Percentiles rank a stretch among this genome's conserved stretches.
These are phyloP conservation scores for Neonectria coccinea DNA, from an alignment of 2,329 filamentous ascomycete species.

Conservation along the genomic window DNA sequence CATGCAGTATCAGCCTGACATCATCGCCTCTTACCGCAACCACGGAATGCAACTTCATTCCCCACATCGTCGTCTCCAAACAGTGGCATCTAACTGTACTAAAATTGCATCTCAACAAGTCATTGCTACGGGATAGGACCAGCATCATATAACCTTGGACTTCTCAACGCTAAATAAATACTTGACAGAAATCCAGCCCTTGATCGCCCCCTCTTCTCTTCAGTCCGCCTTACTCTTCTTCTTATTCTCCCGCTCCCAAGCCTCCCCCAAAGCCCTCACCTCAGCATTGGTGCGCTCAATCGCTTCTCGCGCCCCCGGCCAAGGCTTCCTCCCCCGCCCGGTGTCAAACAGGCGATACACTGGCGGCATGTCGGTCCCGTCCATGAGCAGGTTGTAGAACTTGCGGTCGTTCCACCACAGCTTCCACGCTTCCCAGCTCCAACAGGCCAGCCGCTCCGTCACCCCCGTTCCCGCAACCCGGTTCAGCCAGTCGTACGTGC, in stretches of 20 bases:
- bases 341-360: slow-evolving; percentile 57
- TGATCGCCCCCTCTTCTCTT: neutral
- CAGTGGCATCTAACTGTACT: neutral
- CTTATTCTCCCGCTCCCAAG: slow-evolving; percentile 39
- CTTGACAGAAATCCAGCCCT: no score
- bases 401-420: slow-evolving; percentile 57
- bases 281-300: slow-evolving; percentile 47
- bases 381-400: slow-evolving; percentile 55
- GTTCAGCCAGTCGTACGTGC: slow-evolving; percentile 54
- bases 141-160: neutral
- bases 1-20: neutral
- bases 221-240: slow-evolving; percentile 38
- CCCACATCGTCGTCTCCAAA: neutral
- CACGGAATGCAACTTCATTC: neutral
- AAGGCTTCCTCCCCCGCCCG: slow-evolving; percentile 52
- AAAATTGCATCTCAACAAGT: neutral
- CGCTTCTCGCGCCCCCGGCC: slow-evolving; percentile 52
- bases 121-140: neutral
- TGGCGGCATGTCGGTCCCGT: slow-evolving; percentile 53
- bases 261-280: slow-evolving; percentile 34
- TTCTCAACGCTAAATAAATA: neutral
- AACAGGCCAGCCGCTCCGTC: slow-evolving; percentile 53
- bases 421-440: slow-evolving; percentile 55
- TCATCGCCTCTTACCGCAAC: neutral
- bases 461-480: slow-evolving; percentile 57